Conservation (phyloP, 2,329 filamentous ascomycete genomes). For the Aspergillus arachidicola region DNA sequence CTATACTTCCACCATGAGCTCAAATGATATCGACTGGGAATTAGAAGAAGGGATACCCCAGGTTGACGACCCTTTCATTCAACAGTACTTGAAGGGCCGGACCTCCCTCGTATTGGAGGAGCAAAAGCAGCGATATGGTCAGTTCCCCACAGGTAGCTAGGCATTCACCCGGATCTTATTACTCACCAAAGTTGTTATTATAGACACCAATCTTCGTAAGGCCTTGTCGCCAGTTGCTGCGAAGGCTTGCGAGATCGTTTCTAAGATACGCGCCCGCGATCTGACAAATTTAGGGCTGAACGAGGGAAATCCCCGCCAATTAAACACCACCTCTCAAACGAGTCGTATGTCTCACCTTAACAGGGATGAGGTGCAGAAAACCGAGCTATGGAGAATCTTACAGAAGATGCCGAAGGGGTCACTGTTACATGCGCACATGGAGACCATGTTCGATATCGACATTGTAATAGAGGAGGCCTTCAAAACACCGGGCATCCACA, state of each 20-base stretch:
- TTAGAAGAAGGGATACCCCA: slow-evolving; percentile 49
- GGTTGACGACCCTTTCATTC: slow-evolving; percentile 72
- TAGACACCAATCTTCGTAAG: slow-evolving; percentile 36
- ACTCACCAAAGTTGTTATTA: slow-evolving; percentile 7
- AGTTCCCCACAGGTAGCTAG: slow-evolving; percentile 21
- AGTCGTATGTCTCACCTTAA: slow-evolving; percentile 93
- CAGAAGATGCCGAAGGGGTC: slow-evolving; percentile 83
- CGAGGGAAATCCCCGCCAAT: slow-evolving; percentile 65
- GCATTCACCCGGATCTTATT: slow-evolving; percentile 12
- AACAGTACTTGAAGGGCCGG: slow-evolving; percentile 77
- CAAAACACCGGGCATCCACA: slow-evolving; percentile 70
- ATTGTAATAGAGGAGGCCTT: slow-evolving; percentile 75
- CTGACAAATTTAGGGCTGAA: slow-evolving; percentile 78
- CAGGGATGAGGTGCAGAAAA: slow-evolving; percentile 82
- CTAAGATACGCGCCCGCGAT: slow-evolving; percentile 77
- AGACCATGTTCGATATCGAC: slow-evolving; percentile 87
- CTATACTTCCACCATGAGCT: slow-evolving; percentile 2
- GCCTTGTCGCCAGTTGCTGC: slow-evolving; percentile 75
- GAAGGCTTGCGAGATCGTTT: slow-evolving; percentile 78
- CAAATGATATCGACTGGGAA: slow-evolving; percentile 31
- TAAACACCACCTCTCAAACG: slow-evolving; percentile 69
- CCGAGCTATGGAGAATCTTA: slow-evolving; percentile 82
- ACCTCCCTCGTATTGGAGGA: slow-evolving; percentile 78
- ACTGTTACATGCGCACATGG: slow-evolving; percentile 74
- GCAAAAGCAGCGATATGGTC: slow-evolving; percentile 78